Percentiles rank a stretch among this genome's conserved stretches.
Evolutionary conservation across 116 monocot species (phyloP).

Genomic region (Dioscorea cayenensis): DNA sequence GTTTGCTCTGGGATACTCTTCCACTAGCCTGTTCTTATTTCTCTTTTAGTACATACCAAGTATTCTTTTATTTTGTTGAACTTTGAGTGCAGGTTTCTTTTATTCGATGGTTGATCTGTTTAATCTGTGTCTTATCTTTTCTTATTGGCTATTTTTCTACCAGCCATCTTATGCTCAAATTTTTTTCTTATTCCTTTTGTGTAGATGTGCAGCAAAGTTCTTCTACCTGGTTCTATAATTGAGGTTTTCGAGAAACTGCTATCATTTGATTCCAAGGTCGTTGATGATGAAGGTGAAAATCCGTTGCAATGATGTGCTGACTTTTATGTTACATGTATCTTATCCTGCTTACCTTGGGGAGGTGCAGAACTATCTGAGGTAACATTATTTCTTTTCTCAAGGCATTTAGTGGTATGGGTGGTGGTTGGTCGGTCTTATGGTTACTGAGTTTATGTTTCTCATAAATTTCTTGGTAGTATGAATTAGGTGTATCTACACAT

Average conservation of each 20-base stretch:
- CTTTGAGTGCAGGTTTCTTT: too few species aligned
- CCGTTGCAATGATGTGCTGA: slow-evolving; percentile 89
- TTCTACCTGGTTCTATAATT: slow-evolving; percentile 59
- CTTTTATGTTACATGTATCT: slow-evolving; percentile 79
- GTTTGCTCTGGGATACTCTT: too few species aligned
- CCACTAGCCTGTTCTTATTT: too few species aligned
- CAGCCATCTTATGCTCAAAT: slow-evolving; percentile 1
- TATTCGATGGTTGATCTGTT: background rate
- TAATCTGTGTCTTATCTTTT: background rate
- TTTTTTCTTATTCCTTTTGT: too few species aligned
- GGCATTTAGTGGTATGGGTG: too few species aligned
- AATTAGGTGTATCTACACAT: too few species aligned
- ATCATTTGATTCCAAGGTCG: slow-evolving; percentile 80
- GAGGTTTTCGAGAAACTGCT: slow-evolving; percentile 72
- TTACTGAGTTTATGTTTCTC: too few species aligned
- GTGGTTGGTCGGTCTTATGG: too few species aligned
- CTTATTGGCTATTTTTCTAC: background rate
- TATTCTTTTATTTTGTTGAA: too few species aligned
- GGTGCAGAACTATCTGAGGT: slow-evolving; percentile 87
- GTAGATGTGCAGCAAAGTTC: slow-evolving; percentile 95
- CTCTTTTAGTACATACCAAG: too few species aligned
- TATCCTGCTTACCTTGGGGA: slow-evolving; percentile 92
- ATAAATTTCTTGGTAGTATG: too few species aligned
- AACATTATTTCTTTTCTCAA: background rate
- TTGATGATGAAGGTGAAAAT: slow-evolving; percentile 85